Evolutionary conservation across 164 flowering plant species (phyloP).

Genomic region (Akebia trifoliata): DNA sequence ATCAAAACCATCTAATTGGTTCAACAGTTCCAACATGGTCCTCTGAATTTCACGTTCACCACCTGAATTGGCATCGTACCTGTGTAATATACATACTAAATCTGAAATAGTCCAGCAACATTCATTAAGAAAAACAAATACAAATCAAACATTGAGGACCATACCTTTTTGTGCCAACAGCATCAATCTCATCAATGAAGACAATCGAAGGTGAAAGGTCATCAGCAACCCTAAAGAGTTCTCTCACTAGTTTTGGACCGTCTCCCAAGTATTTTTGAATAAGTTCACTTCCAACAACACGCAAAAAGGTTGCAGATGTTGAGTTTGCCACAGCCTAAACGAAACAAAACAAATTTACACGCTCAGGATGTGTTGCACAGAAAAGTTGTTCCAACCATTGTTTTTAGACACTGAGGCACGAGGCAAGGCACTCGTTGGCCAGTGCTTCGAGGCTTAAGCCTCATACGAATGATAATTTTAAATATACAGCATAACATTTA

Average conservation of each 20-base stretch:
- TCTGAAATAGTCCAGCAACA: background rate
- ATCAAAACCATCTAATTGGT: slow-evolving; percentile 95
- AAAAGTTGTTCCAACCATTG: background rate
- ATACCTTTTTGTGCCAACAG: slow-evolving; percentile 88
- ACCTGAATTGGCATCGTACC: slow-evolving; percentile 92
- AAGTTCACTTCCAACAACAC: slow-evolving; percentile 90
- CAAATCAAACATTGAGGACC: background rate
- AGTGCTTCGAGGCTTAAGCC: too few relatives aligned
- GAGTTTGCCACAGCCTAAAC: slow-evolving; percentile 93
- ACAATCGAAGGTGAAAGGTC: slow-evolving; percentile 95
- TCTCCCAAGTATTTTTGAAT: slow-evolving; percentile 91
- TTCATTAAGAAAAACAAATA: background rate
- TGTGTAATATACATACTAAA: slow-evolving; percentile 13
- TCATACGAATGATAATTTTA: too few relatives aligned
- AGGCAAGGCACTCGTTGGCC: background rate
- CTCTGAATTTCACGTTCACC: slow-evolving; percentile 98
- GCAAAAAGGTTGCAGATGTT: slow-evolving; percentile 89
- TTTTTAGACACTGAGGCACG: too few relatives aligned
- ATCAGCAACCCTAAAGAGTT: slow-evolving; percentile 91
- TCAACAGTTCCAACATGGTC: slow-evolving; percentile 86
- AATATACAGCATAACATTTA: too few relatives aligned
- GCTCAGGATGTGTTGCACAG: background rate
- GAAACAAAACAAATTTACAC: background rate
- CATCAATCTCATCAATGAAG: slow-evolving; percentile 96
- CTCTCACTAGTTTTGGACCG: slow-evolving; percentile 92